These are phyloP conservation scores for Juglanconis sp. DNA, from an alignment of 2,329 filamentous ascomycete genomes.

Conservation along the genomic window DNA sequence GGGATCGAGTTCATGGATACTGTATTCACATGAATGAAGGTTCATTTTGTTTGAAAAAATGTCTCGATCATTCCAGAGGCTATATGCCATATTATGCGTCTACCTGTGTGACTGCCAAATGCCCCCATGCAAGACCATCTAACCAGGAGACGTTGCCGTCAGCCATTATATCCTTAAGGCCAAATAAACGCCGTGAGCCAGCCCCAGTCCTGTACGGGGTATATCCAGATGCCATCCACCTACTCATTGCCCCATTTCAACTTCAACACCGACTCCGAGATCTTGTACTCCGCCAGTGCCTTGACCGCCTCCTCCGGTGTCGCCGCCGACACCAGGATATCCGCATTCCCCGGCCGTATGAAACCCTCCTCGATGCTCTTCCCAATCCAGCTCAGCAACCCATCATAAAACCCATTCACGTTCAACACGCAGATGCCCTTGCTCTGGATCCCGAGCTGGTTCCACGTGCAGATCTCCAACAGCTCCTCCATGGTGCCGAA, in stretches of 20 bases:
- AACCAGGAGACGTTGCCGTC: slow-evolving; percentile 1
- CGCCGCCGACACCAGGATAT: slow-evolving; percentile 75
- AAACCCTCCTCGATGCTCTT: slow-evolving; percentile 76
- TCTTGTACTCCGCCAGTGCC: slow-evolving; percentile 70
- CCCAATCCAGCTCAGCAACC: slow-evolving; percentile 76
- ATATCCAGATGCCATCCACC: no score
- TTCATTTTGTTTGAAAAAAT: not conserved
- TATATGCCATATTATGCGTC: not conserved
- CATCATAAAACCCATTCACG: slow-evolving; percentile 88
- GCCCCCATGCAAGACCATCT: not conserved
- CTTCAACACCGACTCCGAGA: slow-evolving; percentile 71
- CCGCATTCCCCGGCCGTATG: slow-evolving; percentile 64
- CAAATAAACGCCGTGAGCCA: slow-evolving; percentile 9
- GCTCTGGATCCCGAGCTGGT: slow-evolving; percentile 89
- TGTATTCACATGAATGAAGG: not conserved
- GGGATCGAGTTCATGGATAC: not conserved
- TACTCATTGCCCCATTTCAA: slow-evolving; percentile 75
- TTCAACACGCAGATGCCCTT: slow-evolving; percentile 79
- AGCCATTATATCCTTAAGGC: not conserved
- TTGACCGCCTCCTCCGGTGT: slow-evolving; percentile 69
- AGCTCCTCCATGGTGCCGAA: slow-evolving; percentile 97
- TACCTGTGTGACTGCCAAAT: not conserved
- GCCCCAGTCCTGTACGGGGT: not conserved
- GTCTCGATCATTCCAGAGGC: not conserved
- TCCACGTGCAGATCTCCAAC: slow-evolving; percentile 90